A percentile compares a stretch with the other conserved stretches of the same genome.
phyloP scores from a whole-genome alignment of 2,329 filamentous ascomycete genomes.

The Malbranchea cinnamomea region DNA sequence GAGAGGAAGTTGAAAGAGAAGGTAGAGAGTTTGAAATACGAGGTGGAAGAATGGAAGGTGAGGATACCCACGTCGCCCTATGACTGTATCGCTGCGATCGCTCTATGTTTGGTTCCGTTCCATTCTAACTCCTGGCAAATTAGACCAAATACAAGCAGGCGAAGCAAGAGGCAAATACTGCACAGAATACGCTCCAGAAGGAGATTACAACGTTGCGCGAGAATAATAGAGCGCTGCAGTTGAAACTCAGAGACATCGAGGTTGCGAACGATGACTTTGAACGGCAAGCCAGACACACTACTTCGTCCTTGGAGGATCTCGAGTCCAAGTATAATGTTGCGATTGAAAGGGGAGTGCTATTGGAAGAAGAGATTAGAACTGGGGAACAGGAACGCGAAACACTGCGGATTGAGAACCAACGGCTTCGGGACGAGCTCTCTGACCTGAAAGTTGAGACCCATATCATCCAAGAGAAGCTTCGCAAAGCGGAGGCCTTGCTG shows the following conservation, averaged over 20 bases:
- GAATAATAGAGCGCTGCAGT: conserved; percentile 61
- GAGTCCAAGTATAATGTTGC: conserved; percentile 94
- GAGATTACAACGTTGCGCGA: conserved; percentile 89
- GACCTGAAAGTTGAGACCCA: conserved; percentile 92
- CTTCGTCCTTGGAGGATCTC: conserved; percentile 87
- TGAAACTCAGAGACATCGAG: conserved; percentile 84
- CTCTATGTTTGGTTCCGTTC: too few relatives aligned
- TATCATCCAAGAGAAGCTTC: conserved; percentile 85
- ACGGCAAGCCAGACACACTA: conserved; percentile 86
- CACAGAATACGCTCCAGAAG: conserved; percentile 79
- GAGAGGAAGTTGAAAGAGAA: conserved; percentile 77
- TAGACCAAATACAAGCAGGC: conserved; percentile 93
- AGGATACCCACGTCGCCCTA: conserved; percentile 23
- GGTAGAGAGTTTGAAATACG: conserved; percentile 67
- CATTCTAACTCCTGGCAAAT: not conserved
- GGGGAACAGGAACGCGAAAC: conserved; percentile 84
- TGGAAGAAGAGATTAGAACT: conserved; percentile 85
- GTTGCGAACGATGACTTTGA: conserved; percentile 98
- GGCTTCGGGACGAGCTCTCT: conserved; percentile 75
- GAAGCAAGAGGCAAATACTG: conserved; percentile 70
- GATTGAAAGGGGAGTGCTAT: conserved; percentile 79
- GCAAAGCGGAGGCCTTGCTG: conserved; percentile 45
- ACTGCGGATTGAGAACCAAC: conserved; percentile 78
- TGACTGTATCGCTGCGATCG: too few relatives aligned
- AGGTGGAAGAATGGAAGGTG: conserved; percentile 98